A percentile compares a stretch with the other conserved stretches of the same genome.
Conservation (phyloP, 1,284 basidiomycete genomes). For the Trichosporon coremiiforme region DNA sequence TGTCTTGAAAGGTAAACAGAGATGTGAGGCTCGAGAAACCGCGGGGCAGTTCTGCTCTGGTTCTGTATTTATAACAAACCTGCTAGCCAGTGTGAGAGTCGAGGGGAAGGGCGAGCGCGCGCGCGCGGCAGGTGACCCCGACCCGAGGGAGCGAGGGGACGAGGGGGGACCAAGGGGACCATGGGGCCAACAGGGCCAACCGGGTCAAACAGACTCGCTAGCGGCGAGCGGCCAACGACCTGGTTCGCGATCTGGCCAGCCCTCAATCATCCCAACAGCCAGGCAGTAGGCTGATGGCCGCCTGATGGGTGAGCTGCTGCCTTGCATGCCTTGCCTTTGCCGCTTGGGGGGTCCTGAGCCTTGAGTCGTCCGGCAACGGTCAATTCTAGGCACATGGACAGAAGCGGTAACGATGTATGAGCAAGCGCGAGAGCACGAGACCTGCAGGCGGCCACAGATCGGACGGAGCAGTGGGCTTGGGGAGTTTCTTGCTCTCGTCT, state of each 20-base stretch:
- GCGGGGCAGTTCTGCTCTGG: background rate
- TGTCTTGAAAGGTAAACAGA: background rate
- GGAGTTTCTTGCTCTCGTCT: background rate
- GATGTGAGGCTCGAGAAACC: background rate
- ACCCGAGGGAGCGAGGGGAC: background rate
- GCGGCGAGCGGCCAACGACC: constrained; percentile 1
- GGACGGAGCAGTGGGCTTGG: constrained; percentile 3
- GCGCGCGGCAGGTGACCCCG: constrained; percentile 7
- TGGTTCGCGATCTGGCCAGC: constrained; percentile 7
- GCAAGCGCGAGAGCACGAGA: background rate
- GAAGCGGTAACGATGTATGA: constrained; percentile 13
- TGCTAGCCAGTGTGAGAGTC: background rate
- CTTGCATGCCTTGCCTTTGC: background rate
- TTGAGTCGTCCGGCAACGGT: constrained; percentile 15
- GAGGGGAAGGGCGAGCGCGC: background rate
- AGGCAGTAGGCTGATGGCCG: background rate
- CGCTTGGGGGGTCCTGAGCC: background rate
- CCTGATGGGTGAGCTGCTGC: background rate
- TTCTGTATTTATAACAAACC: constrained; percentile 4
- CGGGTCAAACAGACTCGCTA: constrained; percentile 12
- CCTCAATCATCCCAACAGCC: background rate
- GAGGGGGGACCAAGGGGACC: constrained; percentile 4
- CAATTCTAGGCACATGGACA: constrained; percentile 14
- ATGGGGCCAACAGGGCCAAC: constrained; percentile 15
- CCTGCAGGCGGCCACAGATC: background rate